These are phyloP conservation scores for Pterulicium gracile DNA, from an alignment of 1,284 basidiomycete genomes.

Conservation along the genomic window DNA sequence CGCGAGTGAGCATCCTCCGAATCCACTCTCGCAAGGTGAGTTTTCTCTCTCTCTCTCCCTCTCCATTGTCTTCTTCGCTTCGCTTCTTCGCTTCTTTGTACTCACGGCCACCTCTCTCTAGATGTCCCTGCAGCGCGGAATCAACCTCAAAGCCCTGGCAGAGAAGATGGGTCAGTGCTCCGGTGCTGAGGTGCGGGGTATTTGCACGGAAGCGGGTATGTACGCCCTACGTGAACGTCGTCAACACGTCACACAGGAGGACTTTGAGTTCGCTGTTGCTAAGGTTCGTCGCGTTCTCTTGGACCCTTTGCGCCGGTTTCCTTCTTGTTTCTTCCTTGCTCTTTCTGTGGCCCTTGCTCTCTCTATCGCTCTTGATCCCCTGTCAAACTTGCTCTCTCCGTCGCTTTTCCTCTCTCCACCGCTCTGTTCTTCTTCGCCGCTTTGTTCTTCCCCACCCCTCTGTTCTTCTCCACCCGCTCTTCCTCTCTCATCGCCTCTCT, in stretches of 20 bases:
- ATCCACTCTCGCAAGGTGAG: slow-evolving; percentile 92
- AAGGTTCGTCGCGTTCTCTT: too few species aligned
- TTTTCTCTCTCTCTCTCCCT: neutral
- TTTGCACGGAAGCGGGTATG: slow-evolving; percentile 99
- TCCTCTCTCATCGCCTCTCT: too few species aligned
- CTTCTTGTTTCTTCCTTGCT: too few species aligned
- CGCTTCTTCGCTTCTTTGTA: neutral
- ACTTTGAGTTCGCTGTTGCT: slow-evolving; percentile 96
- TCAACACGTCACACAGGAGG: slow-evolving; percentile 96
- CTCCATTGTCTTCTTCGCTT: neutral
- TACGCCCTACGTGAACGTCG: slow-evolving; percentile 92
- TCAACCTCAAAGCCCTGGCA: slow-evolving; percentile 88
- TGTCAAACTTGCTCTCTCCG: too few species aligned
- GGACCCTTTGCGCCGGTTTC: too few species aligned
- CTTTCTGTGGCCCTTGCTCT: too few species aligned
- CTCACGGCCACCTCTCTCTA: slow-evolving; percentile 19
- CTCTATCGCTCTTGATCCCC: too few species aligned
- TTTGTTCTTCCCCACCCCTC: too few species aligned
- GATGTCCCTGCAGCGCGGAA: slow-evolving; percentile 98
- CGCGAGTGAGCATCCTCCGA: slow-evolving; percentile 90
- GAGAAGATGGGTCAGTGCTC: slow-evolving; percentile 99
- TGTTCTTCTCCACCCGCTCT: too few species aligned
- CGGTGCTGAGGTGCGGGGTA: slow-evolving; percentile 95
- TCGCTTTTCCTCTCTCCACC: neutral
- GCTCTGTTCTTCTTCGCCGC: too few species aligned